Evolutionary conservation across 2,329 filamentous ascomycete species (phyloP).

Genomic region (Hypoxylon sp.): DNA sequence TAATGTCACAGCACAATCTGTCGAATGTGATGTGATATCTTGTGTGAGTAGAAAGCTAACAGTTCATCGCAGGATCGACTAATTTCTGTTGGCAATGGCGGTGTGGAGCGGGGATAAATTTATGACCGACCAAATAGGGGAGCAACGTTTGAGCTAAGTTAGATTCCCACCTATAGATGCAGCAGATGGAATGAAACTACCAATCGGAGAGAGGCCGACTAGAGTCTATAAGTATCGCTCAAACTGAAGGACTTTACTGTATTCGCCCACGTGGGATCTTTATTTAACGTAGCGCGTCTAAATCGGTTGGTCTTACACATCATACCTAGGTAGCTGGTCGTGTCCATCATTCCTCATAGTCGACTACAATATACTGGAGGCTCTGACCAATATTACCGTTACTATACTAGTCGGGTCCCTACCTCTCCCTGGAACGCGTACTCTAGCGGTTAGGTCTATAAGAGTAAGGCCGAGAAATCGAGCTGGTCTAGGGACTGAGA

Average conservation of each 20-base stretch:
- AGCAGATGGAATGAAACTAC: neutral
- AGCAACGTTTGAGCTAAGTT: neutral
- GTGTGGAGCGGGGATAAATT: neutral
- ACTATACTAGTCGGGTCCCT: neutral
- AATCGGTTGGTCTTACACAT: neutral
- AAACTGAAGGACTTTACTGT: neutral
- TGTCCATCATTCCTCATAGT: neutral
- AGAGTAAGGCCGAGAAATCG: neutral
- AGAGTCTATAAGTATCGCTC: too few relatives aligned
- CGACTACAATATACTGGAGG: neutral
- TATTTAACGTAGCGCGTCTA: neutral
- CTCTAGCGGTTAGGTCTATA: neutral
- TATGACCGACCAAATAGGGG: neutral
- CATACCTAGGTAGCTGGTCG: too few relatives aligned
- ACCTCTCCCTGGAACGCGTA: neutral
- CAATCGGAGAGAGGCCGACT: neutral
- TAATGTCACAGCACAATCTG: neutral
- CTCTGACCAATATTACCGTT: neutral
- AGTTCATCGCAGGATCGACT: neutral
- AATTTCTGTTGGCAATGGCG: neutral
- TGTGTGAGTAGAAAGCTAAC: neutral
- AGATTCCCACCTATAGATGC: neutral
- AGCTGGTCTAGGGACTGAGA: too few relatives aligned
- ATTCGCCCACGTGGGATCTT: slow-evolving; percentile 5
- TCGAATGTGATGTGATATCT: neutral